phyloP scores from a whole-genome alignment of 495 filamentous ascomycete species.

The Hypoxylon fragiforme region DNA sequence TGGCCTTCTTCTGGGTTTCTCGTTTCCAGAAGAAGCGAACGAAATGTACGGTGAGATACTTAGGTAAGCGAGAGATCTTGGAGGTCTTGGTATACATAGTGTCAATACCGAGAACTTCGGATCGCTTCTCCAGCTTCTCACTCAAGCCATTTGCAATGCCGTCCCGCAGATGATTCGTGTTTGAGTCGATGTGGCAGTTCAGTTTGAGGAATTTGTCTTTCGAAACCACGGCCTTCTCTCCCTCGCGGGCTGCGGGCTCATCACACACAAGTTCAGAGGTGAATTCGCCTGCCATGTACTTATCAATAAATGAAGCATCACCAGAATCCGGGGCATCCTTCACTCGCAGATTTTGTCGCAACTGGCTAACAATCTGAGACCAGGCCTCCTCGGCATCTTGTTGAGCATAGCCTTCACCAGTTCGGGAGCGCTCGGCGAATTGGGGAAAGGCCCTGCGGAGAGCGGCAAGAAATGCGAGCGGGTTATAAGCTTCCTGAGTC shows the following conservation, averaged over 20 bases:
- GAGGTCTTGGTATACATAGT: slow-evolving; percentile 87
- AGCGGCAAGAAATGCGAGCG: slow-evolving; percentile 81
- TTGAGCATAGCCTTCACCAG: slow-evolving; percentile 83
- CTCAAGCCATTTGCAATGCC: slow-evolving; percentile 79
- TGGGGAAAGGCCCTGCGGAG: slow-evolving; percentile 86
- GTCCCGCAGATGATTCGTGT: slow-evolving; percentile 87
- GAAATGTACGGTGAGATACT: slow-evolving; percentile 95
- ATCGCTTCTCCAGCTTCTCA: slow-evolving; percentile 90
- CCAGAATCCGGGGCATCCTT: slow-evolving; percentile 52
- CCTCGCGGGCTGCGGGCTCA: slow-evolving; percentile 74
- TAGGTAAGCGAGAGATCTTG: slow-evolving; percentile 83
- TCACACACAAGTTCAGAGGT: slow-evolving; percentile 78
- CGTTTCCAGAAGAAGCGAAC: slow-evolving; percentile 98
- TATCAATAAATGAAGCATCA: slow-evolving; percentile 79
- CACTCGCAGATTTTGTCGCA: slow-evolving; percentile 77
- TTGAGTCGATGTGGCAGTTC: slow-evolving; percentile 86
- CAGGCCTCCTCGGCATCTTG: slow-evolving; percentile 98
- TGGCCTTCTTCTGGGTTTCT: slow-evolving; percentile 93
- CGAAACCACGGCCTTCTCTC: slow-evolving; percentile 67
- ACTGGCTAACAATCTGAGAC: slow-evolving; percentile 90
- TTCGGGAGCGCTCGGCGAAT: slow-evolving; percentile 83
- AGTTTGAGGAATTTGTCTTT: slow-evolving; percentile 87
- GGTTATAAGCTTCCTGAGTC: slow-evolving; percentile 86
- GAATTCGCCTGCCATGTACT: slow-evolving; percentile 83
- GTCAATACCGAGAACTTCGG: slow-evolving; percentile 74